These are phyloP conservation scores for Rossbeevera mucosa DNA, from an alignment of 768 basidiomycete genomes.

Conservation along the genomic window DNA sequence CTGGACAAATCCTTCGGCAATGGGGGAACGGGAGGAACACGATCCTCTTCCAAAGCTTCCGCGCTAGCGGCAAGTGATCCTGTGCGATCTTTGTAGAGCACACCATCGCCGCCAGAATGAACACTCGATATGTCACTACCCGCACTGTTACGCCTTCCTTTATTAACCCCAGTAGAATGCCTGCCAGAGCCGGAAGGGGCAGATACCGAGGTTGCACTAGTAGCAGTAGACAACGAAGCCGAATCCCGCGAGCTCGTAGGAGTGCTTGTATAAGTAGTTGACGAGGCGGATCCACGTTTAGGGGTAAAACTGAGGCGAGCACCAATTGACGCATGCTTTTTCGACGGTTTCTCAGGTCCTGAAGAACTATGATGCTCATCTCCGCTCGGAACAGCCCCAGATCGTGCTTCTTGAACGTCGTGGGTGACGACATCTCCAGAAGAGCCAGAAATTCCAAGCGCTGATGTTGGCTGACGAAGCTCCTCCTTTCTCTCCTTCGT, in stretches of 20 bases:
- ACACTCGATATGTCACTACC: conserved; percentile 80
- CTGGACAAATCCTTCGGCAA: conserved; percentile 85
- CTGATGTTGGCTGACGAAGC: conserved; percentile 22
- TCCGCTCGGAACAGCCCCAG: conserved; percentile 45
- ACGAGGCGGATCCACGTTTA: conserved; percentile 86
- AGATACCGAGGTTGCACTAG: conserved; percentile 74
- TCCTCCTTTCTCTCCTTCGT: conserved; percentile 39
- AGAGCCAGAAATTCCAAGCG: conserved; percentile 35
- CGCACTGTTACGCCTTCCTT: conserved; percentile 71
- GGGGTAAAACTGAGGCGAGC: conserved; percentile 73
- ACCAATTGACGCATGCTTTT: conserved; percentile 53
- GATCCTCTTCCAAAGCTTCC: conserved; percentile 55
- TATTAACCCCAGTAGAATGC: conserved; percentile 59
- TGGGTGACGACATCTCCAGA: conserved; percentile 29
- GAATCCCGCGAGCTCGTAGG: conserved; percentile 86
- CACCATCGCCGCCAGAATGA: conserved; percentile 60
- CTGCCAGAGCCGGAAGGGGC: conserved; percentile 56
- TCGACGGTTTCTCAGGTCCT: conserved; percentile 58
- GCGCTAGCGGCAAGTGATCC: conserved; percentile 54
- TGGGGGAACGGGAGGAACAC: conserved; percentile 91
- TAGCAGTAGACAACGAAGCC: conserved; percentile 71
- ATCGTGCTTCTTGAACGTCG: conserved; percentile 41
- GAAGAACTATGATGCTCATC: conserved; percentile 51
- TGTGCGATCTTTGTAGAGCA: conserved; percentile 62
- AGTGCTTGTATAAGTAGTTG: conserved; percentile 78